These are phyloP conservation scores for Bipolaris cookei DNA, from an alignment of 2,329 filamentous ascomycete genomes.

Conservation along the genomic window DNA sequence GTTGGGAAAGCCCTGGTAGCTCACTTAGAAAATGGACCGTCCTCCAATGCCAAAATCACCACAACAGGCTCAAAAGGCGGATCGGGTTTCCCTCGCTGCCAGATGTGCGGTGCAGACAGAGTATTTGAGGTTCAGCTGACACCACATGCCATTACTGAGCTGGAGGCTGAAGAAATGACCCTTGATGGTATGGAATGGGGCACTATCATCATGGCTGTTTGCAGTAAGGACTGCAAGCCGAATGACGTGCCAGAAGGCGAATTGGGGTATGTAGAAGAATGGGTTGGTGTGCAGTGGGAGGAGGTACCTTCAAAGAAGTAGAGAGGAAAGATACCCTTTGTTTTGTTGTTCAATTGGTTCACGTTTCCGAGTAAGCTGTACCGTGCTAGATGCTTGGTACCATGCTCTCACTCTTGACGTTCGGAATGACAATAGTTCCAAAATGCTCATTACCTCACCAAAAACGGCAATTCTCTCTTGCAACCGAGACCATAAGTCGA, in stretches of 20 bases:
- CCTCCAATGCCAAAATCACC: constrained; percentile 40
- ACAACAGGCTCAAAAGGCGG: constrained; percentile 31
- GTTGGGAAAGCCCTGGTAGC: constrained; percentile 69
- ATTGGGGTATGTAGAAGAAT: constrained; percentile 87
- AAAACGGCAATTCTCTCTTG: neutral
- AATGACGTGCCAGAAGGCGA: constrained; percentile 64
- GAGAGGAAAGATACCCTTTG: neutral
- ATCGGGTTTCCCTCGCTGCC: constrained; percentile 72
- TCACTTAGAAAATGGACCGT: constrained; percentile 35
- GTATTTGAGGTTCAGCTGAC: constrained; percentile 93
- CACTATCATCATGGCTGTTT: constrained; percentile 86
- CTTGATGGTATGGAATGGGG: constrained; percentile 97
- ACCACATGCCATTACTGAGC: constrained; percentile 85
- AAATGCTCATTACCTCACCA: neutral
- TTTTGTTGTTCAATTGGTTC: neutral
- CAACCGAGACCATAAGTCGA: neutral
- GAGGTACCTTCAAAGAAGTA: constrained; percentile 58
- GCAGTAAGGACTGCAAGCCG: constrained; percentile 76
- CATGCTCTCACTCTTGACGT: neutral
- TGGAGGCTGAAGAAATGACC: constrained; percentile 74
- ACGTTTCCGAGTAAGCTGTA: neutral
- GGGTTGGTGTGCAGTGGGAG: constrained; percentile 98
- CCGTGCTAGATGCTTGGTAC: neutral
- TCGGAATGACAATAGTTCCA: neutral
- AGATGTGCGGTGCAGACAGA: constrained; percentile 74